phyloP scores from a whole-genome alignment of 140 eudicot genomes.

The Flaveria floridana region DNA sequence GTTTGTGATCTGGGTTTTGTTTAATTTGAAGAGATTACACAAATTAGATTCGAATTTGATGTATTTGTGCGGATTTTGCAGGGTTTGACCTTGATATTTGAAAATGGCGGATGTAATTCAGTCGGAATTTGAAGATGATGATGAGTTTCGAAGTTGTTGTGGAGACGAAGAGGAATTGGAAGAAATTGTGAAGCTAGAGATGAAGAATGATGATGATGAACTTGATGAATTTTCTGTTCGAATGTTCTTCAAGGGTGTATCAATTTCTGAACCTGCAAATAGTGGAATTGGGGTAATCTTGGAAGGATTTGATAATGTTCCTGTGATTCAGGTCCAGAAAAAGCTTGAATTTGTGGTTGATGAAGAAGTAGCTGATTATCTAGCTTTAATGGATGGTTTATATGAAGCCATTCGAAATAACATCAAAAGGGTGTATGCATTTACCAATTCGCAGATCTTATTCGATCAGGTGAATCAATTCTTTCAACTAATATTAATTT shows the following conservation, averaged over 20 bases:
- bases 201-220: conserved; percentile 18
- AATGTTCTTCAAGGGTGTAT: conserved; percentile 75
- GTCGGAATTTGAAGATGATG: conserved; percentile 57
- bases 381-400: conserved; percentile 85
- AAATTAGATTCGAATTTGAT: conserved; percentile 22
- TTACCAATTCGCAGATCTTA: conserved; percentile 61
- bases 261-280: conserved; percentile 50
- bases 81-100: conserved; percentile 5
- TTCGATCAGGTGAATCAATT: conserved; percentile 52
- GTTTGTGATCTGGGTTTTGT: conserved; percentile 22
- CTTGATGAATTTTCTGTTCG: conserved; percentile 50
- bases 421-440: conserved; percentile 51
- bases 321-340: conserved; percentile 64
- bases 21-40: background rate
- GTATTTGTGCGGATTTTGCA: conserved; percentile 21
- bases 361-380: conserved; percentile 62
- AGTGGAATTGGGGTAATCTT: conserved; percentile 80
- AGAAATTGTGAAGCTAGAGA: conserved; percentile 35
- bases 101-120: conserved; percentile 43
- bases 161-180: conserved; percentile 61
- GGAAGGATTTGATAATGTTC: conserved; percentile 38
- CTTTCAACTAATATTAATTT: background rate
- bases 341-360: conserved; percentile 76
- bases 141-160: conserved; percentile 71
- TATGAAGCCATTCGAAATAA: conserved; percentile 44